These are phyloP conservation scores for Bonia amplexicaulis DNA, from an alignment of 176 grass and related monocot species.

Conservation along the genomic window DNA sequence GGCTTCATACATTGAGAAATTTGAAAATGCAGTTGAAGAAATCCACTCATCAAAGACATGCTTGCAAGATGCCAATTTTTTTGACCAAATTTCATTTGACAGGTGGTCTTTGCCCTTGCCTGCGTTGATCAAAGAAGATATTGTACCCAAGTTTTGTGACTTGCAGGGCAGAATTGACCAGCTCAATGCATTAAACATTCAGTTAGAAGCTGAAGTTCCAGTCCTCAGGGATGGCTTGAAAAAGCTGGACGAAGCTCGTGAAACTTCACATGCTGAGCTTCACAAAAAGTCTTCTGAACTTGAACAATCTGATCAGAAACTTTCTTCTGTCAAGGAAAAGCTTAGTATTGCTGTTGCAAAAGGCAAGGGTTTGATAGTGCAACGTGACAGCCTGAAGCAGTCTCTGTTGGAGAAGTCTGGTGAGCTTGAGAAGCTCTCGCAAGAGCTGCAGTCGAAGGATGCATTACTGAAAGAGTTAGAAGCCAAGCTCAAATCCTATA, in stretches of 20 bases:
- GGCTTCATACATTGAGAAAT: conserved; percentile 52
- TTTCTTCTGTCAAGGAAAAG: conserved; percentile 83
- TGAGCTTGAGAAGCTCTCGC: conserved; percentile 70
- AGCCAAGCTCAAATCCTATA: conserved; percentile 77
- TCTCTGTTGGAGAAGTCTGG: conserved; percentile 73
- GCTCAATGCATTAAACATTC: conserved; percentile 56
- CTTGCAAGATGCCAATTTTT: conserved; percentile 54
- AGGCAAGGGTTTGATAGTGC: conserved; percentile 90
- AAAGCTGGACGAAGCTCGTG: conserved; percentile 53
- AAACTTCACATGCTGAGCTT: conserved; percentile 41
- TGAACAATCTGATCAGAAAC: conserved; percentile 79
- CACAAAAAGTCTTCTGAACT: conserved; percentile 68
- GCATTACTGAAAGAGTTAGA: conserved; percentile 64
- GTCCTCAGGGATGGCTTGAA: conserved; percentile 55
- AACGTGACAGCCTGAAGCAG: conserved; percentile 88
- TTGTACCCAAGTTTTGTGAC: conserved; percentile 56
- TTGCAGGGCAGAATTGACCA: conserved; percentile 53
- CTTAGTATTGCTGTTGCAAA: conserved; percentile 95
- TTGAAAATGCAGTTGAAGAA: conserved; percentile 56
- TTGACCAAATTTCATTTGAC: conserved; percentile 55
- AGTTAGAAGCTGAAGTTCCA: conserved; percentile 71
- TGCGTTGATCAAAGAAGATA: conserved; percentile 50
- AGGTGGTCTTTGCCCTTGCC: conserved; percentile 65
- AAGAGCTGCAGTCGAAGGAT: conserved; percentile 63
- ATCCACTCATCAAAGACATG: conserved; percentile 68